Evolutionary conservation across 177 flowering plant species (phyloP).

Genomic region (Vitis hybrid): DNA sequence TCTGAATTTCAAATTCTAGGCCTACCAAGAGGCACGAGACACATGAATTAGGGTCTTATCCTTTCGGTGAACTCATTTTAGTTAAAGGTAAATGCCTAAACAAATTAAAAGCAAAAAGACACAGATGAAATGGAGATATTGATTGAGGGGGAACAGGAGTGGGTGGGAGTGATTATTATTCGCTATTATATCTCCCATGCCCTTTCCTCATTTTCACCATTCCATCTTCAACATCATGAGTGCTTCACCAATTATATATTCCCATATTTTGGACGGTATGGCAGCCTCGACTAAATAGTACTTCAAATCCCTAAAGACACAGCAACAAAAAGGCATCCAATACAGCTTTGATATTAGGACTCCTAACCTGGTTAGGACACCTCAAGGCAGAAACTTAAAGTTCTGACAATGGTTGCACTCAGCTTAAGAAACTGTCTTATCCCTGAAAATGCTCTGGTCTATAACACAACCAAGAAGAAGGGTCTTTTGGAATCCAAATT

Average conservation of each 20-base stretch:
- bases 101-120: too few relatives aligned
- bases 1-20: too few relatives aligned
- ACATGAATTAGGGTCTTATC: too few relatives aligned
- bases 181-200: neutral
- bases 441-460: neutral
- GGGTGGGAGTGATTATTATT: constrained; percentile 5
- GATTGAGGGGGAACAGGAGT: neutral
- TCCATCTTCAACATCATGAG: constrained; percentile 9
- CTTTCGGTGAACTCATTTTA: too few relatives aligned
- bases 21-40: too few relatives aligned
- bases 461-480: neutral
- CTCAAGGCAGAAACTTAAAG: too few relatives aligned
- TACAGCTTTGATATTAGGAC: too few relatives aligned
- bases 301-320: neutral
- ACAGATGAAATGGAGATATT: neutral
- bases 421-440: neutral
- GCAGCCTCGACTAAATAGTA: neutral
- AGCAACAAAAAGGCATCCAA: neutral
- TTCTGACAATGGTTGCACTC: too few relatives aligned
- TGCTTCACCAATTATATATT: constrained; percentile 3
- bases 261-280: neutral
- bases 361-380: too few relatives aligned
- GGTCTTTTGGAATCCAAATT: neutral
- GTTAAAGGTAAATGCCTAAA: too few relatives aligned
- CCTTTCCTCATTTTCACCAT: neutral